Conservation (phyloP, 2,329 filamentous ascomycete species). For the Pochonia chlamydosporia region DNA sequence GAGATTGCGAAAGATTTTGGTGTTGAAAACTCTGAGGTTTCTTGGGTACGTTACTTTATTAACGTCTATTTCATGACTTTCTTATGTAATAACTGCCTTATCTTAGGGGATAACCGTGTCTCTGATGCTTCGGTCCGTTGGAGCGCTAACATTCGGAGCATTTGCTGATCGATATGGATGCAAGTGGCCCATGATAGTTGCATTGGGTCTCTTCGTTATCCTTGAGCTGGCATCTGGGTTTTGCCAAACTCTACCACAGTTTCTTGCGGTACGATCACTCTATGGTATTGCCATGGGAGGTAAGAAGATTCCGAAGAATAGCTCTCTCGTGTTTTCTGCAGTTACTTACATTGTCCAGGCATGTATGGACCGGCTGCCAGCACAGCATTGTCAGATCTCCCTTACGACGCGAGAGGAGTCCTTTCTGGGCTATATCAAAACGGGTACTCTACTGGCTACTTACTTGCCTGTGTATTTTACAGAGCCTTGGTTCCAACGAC, state of each 20-base stretch:
- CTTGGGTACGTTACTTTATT: neutral
- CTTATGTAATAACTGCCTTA: no score
- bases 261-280: neutral
- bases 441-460: neutral
- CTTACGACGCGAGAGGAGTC: neutral
- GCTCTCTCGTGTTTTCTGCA: no score
- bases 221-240: neutral
- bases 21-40: neutral
- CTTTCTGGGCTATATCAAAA: neutral
- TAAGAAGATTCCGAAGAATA: neutral
- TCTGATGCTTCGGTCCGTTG: neutral
- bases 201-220: neutral
- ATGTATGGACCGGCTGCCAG: neutral
- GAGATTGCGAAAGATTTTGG: neutral
- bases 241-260: neutral
- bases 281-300: neutral
- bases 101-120: neutral
- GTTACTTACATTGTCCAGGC: no score
- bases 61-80: no score
- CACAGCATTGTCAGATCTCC: neutral
- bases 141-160: neutral
- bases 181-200: neutral
- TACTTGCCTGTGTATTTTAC: neutral
- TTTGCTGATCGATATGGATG: neutral
- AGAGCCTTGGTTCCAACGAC: neutral